Percentiles rank a stretch among this genome's conserved stretches.
These are phyloP conservation scores for Verticillium isaacii DNA, from an alignment of 2,329 filamentous ascomycete genomes.

Conservation along the genomic window DNA sequence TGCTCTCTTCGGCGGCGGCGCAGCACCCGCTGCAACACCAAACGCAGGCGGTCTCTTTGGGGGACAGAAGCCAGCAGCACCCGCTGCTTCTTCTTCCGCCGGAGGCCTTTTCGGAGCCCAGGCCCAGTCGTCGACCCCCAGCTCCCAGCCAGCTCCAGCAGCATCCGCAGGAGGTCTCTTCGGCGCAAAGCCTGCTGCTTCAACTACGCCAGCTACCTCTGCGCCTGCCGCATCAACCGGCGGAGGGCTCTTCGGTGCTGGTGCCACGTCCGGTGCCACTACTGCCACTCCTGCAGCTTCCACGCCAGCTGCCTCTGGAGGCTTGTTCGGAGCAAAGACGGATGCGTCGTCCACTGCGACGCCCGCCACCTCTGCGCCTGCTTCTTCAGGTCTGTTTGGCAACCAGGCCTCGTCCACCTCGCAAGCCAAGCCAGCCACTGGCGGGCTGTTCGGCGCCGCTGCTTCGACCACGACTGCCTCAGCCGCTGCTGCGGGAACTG, in stretches of 20 bases:
- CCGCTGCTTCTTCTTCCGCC: conserved; percentile 5
- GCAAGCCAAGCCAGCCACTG: conserved; percentile 23
- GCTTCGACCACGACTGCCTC: conserved; percentile 22
- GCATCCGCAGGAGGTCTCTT: conserved; percentile 27
- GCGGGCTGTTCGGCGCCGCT: conserved; percentile 24
- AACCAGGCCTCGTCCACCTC: conserved; percentile 25
- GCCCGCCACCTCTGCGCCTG: conserved; percentile 21
- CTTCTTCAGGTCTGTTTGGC: conserved; percentile 26
- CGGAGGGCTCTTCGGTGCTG: conserved; percentile 20
- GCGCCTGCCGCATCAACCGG: conserved; percentile 17
- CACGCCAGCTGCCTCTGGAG: conserved; percentile 17
- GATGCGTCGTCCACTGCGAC: conserved; percentile 21
- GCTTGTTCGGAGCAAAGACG: conserved; percentile 23
- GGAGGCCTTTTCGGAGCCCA: conserved; percentile 15
- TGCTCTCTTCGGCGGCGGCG: conserved; percentile 15
- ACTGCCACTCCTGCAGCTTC: conserved; percentile 18
- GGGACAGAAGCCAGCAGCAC: conserved; percentile 10
- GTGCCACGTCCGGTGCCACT: conserved; percentile 11
- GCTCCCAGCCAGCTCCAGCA: conserved; percentile 19
- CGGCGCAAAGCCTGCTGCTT: conserved; percentile 31
- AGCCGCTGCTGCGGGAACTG: conserved; percentile 20
- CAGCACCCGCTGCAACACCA: conserved; percentile 6
- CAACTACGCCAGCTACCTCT: conserved; percentile 25
- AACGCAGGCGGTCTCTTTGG: conserved; percentile 10
- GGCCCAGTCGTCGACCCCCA: conserved; percentile 2